Evolutionary conservation across 2,329 filamentous ascomycete species (phyloP), one percentile per base, ranked within the genome.

Genomic region (Periconia sp.): DNA sequence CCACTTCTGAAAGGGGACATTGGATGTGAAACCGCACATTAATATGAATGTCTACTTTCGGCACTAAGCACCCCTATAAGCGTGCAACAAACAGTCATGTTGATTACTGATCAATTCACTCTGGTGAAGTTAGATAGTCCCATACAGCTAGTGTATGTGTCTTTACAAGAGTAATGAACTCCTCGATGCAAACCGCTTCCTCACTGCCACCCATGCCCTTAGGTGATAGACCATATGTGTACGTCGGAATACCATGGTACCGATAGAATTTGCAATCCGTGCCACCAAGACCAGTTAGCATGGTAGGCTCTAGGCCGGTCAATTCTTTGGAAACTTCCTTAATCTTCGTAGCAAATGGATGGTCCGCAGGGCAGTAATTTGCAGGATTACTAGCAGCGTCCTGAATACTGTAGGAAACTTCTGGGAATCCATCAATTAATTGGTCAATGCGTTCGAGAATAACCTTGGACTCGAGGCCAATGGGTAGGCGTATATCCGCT

Each of bases 211-310:
- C 62, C 61, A 52, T 67, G 1, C 58, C 59, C 11, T 54, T 50
- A n/a, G 66, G 63, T 26, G 55, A 57, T 6, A 54, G 56, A 1
- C 70, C 68, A 48, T 66, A 71, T 2, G 68, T 59, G 51, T 71
- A 74, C 2, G 67, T 69, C 1, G 69, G 70, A 4, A 73, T 50
- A 1, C 57, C 59, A 7, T 53, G 53, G 46, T 72, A 69, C 12
- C 72, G 53, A 43, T 68, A 74, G 45, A 70, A 68, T 46, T 75
- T 73, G 37, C 67, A 71, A 35, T 73, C 69, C 2, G 72, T 75
- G 2, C 69, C 71, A 9, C 70, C 71, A 24, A 74, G 50, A 7
- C 58, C 65, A 4, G 69, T 68, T 25, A 73, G 69, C 0, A 65
- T 60, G 9, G 68, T 38, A 2, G 70, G 66, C 26, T 42, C 47